A percentile compares a stretch with the other conserved stretches of the same genome.
phyloP scores from a whole-genome alignment of 768 basidiomycete species.

The Termitomyces sp. region DNA sequence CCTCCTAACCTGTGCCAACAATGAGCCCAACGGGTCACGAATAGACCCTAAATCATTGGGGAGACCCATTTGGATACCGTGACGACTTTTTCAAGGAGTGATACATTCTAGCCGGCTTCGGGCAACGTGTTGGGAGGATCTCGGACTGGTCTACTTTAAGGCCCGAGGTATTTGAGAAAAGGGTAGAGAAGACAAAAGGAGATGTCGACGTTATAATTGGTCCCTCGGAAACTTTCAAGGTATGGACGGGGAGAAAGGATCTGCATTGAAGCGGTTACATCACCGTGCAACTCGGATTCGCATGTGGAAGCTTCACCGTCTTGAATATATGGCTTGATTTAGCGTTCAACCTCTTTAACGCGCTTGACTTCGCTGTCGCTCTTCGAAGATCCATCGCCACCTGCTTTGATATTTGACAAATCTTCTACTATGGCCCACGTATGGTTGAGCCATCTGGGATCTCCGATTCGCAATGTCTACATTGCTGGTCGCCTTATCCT shows the following conservation, averaged over 20 bases:
- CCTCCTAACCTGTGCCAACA: too few relatives aligned
- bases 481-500: neutral
- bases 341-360: neutral
- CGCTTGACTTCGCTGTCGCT: neutral
- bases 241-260: constrained; percentile 8
- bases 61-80: neutral
- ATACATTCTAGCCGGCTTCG: neutral
- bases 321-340: neutral
- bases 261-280: constrained; percentile 5
- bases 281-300: neutral
- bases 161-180: neutral
- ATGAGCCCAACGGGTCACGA: too few relatives aligned
- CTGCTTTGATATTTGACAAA: neutral
- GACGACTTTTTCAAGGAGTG: neutral
- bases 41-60: neutral
- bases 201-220: neutral
- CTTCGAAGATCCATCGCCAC: neutral
- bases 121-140: neutral
- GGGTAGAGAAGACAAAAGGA: neutral
- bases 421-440: neutral
- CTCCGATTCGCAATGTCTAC: neutral
- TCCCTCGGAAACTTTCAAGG: neutral
- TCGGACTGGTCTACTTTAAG: constrained; percentile 3
- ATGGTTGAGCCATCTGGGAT: neutral
- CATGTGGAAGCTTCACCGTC: neutral